These are phyloP conservation scores for Neopestalotiopsis sp. DNA, from an alignment of 2,329 filamentous ascomycete genomes.

Conservation along the genomic window DNA sequence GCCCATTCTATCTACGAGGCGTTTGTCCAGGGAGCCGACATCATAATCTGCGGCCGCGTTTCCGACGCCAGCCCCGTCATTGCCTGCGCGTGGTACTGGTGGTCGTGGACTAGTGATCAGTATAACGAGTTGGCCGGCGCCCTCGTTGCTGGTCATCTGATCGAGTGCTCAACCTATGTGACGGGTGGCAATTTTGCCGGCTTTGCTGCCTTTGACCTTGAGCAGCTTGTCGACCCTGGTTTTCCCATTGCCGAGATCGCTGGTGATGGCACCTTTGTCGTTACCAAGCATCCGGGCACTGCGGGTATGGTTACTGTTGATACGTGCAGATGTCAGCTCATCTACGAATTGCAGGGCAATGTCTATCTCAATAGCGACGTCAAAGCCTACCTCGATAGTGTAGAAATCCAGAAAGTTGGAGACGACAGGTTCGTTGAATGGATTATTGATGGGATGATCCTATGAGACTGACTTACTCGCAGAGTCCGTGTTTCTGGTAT, in stretches of 20 bases:
- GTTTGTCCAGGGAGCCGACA: constrained; percentile 23
- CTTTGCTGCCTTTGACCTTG: constrained; percentile 40
- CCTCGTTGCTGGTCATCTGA: constrained; percentile 46
- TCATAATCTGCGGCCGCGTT: constrained; percentile 28
- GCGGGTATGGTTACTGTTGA: constrained; percentile 31
- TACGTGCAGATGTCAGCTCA: constrained; percentile 41
- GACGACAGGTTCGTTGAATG: constrained; percentile 25
- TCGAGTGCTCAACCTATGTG: constrained; percentile 48
- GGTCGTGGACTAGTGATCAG: constrained; percentile 18
- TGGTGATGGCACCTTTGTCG: neutral
- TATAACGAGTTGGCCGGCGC: constrained; percentile 45
- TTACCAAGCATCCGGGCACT: constrained; percentile 28
- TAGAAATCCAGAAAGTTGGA: constrained; percentile 21
- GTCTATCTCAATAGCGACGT: constrained; percentile 50
- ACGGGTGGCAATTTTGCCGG: constrained; percentile 52
- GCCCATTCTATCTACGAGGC: constrained; percentile 9
- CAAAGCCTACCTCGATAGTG: constrained; percentile 40
- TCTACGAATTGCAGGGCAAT: constrained; percentile 52
- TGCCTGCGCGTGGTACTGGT: constrained; percentile 24
- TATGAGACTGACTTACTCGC: constrained; percentile 32
- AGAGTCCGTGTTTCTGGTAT: constrained; percentile 25
- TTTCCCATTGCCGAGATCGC: constrained; percentile 20
- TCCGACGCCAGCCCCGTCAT: constrained; percentile 26
- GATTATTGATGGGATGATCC: constrained; percentile 46
- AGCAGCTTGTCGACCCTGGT: constrained; percentile 41